phyloP scores from a whole-genome alignment of 805 yeast genomes.

The Hanseniaspora singularis region DNA sequence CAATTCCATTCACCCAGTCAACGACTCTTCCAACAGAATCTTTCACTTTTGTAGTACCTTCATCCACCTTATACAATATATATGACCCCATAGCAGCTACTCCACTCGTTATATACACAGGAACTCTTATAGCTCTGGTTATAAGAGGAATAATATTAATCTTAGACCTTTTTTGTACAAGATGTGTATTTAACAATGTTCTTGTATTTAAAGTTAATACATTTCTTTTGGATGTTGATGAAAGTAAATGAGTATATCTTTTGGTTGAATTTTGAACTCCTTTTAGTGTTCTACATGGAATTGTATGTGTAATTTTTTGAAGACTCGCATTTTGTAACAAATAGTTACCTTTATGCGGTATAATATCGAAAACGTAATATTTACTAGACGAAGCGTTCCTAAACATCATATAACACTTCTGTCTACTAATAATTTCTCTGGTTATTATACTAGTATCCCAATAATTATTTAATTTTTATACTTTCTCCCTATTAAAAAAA shows the following conservation, averaged over 20 bases:
- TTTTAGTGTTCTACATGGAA: no score
- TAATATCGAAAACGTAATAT: no score
- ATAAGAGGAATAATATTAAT: slow-evolving; percentile 36
- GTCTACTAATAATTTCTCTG: no score
- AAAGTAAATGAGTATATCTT: slow-evolving; percentile 6
- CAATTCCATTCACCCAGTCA: slow-evolving; percentile 29
- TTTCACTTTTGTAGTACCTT: slow-evolving; percentile 43
- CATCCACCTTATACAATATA: slow-evolving; percentile 82
- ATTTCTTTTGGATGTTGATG: not conserved
- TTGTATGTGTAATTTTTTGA: no score
- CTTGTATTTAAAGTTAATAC: not conserved
- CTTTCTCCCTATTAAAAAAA: no score
- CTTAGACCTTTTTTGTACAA: slow-evolving; percentile 4
- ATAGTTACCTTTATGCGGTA: no score
- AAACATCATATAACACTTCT: no score
- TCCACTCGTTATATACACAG: slow-evolving; percentile 81
- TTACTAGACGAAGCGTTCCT: no score
- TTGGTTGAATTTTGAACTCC: no score
- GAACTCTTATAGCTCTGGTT: slow-evolving; percentile 45
- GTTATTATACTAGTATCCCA: no score
- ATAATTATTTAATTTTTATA: no score
- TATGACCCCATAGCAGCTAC: slow-evolving; percentile 91
- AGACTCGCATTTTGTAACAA: no score
- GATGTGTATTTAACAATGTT: not conserved
- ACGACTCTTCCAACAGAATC: slow-evolving; percentile 48